Evolutionary conservation across 2,329 filamentous ascomycete species (phyloP), one percentile per base, ranked within the genome.

Genomic region (Aureobasidium melanogenum): DNA sequence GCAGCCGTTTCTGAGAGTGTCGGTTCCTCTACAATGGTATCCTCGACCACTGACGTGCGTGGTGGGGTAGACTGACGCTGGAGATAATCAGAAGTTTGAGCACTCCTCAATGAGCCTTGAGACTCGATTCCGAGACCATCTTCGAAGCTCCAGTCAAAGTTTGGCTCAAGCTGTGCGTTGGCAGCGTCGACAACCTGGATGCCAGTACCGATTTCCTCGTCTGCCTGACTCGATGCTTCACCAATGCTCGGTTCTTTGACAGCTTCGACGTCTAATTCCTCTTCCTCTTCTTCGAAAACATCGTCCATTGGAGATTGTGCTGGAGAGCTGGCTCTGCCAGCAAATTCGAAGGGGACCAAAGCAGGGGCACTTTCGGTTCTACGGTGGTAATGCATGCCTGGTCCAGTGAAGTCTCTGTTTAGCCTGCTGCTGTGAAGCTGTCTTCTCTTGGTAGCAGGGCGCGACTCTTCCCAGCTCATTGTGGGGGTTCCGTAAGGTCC

Each of bases 401-500:
- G 85, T 1, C 86, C 86, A 52, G 76, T 79, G 64, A 90, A 87
- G 2, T 87, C 85, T 62, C 83, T 85, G 74, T 86, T 79, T n/a
- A 84, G 83, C 56, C 86, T 85, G 58, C 88, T 88, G 69, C 89
- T 93, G 72, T 94, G 89, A 70, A 94, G 81, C 62, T 87, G 83
- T 65, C 87, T 82, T 68, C 87, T 85, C 39, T 79, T 75, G 36
- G 72, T 70, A 9, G 15, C 17, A 59, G 72, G 69, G 12, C 68
- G 68, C 1, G 80, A 80, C 2, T 84, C 83, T 64, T 88, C 85
- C 81, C 86, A 88, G 63, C 86, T 84, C 2, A 82, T 77, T 62
- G 85, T 77, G 28, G 89, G 88, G 0, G 91, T 96, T 68, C 95
- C 94, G 74, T 96, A 96, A 0, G 93, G 91, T 1, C 91, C 92